Base-by-base conservation (phyloP, 1,139 yeast species). In the Blastobotrys indianensis region DNA sequence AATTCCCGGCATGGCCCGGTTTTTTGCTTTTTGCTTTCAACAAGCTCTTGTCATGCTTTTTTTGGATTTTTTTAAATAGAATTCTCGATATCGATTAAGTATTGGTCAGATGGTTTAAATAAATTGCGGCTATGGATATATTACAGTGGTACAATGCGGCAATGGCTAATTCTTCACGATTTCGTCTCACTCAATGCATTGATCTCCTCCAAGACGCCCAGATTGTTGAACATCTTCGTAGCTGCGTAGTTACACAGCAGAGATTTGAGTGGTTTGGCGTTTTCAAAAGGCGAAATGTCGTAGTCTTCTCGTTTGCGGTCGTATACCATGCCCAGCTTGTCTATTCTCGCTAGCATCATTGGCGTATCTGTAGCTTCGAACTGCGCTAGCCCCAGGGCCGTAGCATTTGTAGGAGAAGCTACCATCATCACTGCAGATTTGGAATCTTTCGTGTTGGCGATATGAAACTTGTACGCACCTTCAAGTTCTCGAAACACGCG, bases 401-500 rank as follows among this genome's bases (percentile, higher is more conserved):
- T 81, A 41, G 82, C 68, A 1, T 75, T 69, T 12, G 74, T 72
- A 1, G 92, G 86, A 0, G 86, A 75, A 10, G 82, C 77, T 54
- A 76, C 62, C 54, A 76, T 60, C 25, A 70, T 65, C 12, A 75
- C 59, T 1, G 73, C 62, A 17, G 41, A 44, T 3, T 47, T 50
- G 54, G 61, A 51, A 59, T 62, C 43, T 57, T 50, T 36, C 61
- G 57, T 35, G 47, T 42, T 39, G 58, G 59, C n/a, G 6, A 50
- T 42, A 40, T 46, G 51, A 28, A 63, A 65, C 4, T 73, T 69
- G 53, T 74, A 75, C 6, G 77, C 73, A 0, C 87, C 87, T 0
- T 76, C 70, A 34, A 81, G 59, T 53, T 80, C 86, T 37, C 87
- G 67, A 4, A 82, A 66, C 29, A 74, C 72, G 42, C 67, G 66